These are phyloP conservation scores for Plasmodium adleri DNA, from an alignment of 169 alveolate species.

Conservation along the genomic window DNA sequence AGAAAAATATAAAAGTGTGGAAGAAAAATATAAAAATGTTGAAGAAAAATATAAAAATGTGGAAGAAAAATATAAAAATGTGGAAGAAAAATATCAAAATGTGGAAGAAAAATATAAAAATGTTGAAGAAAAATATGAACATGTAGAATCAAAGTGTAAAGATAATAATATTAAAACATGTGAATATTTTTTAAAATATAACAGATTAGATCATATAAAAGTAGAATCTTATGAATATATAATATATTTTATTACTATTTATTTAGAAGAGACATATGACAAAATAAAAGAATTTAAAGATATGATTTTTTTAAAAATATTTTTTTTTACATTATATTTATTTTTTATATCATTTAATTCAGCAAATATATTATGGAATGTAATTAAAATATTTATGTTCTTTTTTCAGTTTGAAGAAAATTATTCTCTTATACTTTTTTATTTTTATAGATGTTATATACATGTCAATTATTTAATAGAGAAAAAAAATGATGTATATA, in stretches of 20 bases:
- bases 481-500: conserved; percentile 14
- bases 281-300: conserved; percentile 60
- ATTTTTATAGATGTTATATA: neutral
- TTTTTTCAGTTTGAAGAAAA: conserved; percentile 23
- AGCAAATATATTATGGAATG: conserved; percentile 55
- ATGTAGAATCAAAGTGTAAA: no score
- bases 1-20: neutral
- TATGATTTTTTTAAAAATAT: conserved; percentile 17
- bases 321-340: conserved; percentile 44
- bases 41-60: no score
- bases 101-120: no score
- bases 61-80: neutral
- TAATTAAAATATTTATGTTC: conserved; percentile 38
- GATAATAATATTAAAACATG: neutral
- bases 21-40: no score
- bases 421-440: neutral
- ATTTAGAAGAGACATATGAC: conserved; percentile 49
- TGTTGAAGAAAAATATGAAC: no score
- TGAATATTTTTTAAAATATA: neutral
- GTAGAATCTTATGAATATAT: conserved; percentile 23
- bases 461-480: conserved; percentile 22
- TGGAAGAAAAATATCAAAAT: no score
- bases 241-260: conserved; percentile 27
- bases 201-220: conserved; percentile 2
- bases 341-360: conserved; percentile 39